Percentiles rank a stretch among this genome's conserved stretches.
Evolutionary conservation across 805 yeast species (phyloP).

Genomic region (Wickerhamiella siamensis): DNA sequence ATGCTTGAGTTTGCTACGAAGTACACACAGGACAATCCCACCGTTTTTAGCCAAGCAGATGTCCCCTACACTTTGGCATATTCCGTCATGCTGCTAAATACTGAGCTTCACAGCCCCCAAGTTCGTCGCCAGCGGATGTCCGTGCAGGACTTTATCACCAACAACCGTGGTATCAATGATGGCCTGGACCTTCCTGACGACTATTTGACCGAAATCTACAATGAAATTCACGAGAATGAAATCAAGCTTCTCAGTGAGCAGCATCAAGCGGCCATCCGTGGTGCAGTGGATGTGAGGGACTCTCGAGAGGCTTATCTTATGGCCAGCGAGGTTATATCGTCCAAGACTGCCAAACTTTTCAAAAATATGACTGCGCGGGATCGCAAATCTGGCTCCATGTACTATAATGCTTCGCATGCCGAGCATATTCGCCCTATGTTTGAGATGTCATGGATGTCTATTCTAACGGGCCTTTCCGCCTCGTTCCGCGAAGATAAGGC

Average conservation of each 20-base stretch:
- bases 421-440: conserved; percentile 89
- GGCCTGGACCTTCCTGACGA: conserved; percentile 72
- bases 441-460: conserved; percentile 93
- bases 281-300: conserved; percentile 31
- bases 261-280: conserved; percentile 73
- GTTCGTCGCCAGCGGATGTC: conserved; percentile 75
- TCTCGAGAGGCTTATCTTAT: conserved; percentile 69
- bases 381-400: conserved; percentile 38
- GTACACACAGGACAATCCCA: conserved; percentile 74
- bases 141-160: conserved; percentile 67
- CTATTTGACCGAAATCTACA: conserved; percentile 49
- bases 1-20: conserved; percentile 95
- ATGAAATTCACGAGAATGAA: conserved; percentile 71
- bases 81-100: conserved; percentile 83
- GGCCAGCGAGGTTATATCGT: conserved; percentile 84
- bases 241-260: conserved; percentile 88
- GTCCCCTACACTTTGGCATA: conserved; percentile 86
- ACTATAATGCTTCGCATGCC: conserved; percentile 70
- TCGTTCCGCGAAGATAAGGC: conserved; percentile 74
- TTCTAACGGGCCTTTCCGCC: conserved; percentile 84
- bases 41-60: conserved; percentile 75
- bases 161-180: conserved; percentile 86
- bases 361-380: conserved; percentile 32
- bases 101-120: conserved; percentile 84
- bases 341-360: conserved; percentile 75